Conservation (phyloP, 768 basidiomycete species). For the Daedaleopsis nitida region DNA sequence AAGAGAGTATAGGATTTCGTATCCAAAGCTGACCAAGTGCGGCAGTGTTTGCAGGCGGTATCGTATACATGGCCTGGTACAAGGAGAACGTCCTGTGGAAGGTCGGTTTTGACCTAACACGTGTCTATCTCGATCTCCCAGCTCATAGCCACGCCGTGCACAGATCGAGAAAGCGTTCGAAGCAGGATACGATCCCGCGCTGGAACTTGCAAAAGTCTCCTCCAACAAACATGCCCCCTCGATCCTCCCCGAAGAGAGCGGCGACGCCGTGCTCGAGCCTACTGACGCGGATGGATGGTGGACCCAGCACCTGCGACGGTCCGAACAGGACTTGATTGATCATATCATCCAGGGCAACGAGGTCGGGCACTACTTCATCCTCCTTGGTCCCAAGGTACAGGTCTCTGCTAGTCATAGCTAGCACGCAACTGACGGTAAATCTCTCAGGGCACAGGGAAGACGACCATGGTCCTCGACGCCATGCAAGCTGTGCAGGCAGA, state of each 20-base stretch:
- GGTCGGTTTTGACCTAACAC: conserved; percentile 41
- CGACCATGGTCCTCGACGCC: conserved; percentile 81
- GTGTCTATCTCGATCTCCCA: background rate
- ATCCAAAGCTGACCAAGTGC: background rate
- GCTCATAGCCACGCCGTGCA: background rate
- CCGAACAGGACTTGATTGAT: conserved; percentile 78
- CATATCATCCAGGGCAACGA: conserved; percentile 76
- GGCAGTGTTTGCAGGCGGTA: conserved; percentile 68
- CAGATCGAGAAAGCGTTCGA: conserved; percentile 81
- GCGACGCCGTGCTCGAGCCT: conserved; percentile 26
- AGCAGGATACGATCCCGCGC: conserved; percentile 80
- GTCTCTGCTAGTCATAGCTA: background rate
- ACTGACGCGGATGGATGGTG: conserved; percentile 44
- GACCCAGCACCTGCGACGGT: conserved; percentile 66
- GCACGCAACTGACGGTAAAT: background rate
- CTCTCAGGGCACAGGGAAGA: conserved; percentile 73
- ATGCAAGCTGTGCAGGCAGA: conserved; percentile 75
- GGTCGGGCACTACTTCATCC: conserved; percentile 70
- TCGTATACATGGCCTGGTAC: conserved; percentile 77
- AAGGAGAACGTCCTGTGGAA: conserved; percentile 81
- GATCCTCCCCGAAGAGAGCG: conserved; percentile 7
- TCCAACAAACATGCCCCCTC: conserved; percentile 34
- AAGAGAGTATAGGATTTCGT: background rate
- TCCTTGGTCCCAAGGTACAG: conserved; percentile 75
- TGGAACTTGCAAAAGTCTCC: conserved; percentile 64